Conservation (phyloP, 2,329 filamentous ascomycete genomes). For the Penicillium sp. region DNA sequence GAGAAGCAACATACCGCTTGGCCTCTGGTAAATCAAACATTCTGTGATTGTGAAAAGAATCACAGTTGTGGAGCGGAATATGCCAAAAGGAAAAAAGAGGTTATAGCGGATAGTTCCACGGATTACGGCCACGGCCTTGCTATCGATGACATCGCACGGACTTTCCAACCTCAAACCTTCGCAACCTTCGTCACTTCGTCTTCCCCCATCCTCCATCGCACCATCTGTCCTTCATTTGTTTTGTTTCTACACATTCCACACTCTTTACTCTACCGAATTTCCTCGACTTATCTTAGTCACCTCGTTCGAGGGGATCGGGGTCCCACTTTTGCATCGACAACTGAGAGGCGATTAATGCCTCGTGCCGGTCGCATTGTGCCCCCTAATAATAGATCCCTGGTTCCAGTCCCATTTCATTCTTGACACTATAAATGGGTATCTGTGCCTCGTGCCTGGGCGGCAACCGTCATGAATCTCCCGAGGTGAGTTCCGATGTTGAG, state of each 20-base stretch:
- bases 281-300: background rate
- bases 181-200: constrained; percentile 2
- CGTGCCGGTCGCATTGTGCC: constrained; percentile 18
- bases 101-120: background rate
- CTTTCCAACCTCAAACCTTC: constrained; percentile 13
- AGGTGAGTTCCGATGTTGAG: constrained; percentile 24
- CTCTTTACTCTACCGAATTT: constrained; percentile 13
- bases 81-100: background rate
- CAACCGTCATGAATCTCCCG: constrained; percentile 38
- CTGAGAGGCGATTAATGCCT: constrained; percentile 21
- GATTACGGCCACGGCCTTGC: constrained; percentile 23
- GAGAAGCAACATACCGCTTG: constrained; percentile 32
- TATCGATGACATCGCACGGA: constrained; percentile 27
- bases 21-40: constrained; percentile 41
- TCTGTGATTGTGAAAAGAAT: background rate
- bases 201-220: background rate
- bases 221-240: constrained; percentile 6
- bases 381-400: background rate
- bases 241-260: constrained; percentile 11
- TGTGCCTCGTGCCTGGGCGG: constrained; percentile 46
- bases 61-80: background rate
- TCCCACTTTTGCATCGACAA: constrained; percentile 12
- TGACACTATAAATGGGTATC: constrained; percentile 40
- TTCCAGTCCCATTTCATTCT: background rate
- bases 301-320: constrained; percentile 3